Conservation (phyloP, 495 filamentous ascomycete genomes). For the Aspergillus affinis region DNA sequence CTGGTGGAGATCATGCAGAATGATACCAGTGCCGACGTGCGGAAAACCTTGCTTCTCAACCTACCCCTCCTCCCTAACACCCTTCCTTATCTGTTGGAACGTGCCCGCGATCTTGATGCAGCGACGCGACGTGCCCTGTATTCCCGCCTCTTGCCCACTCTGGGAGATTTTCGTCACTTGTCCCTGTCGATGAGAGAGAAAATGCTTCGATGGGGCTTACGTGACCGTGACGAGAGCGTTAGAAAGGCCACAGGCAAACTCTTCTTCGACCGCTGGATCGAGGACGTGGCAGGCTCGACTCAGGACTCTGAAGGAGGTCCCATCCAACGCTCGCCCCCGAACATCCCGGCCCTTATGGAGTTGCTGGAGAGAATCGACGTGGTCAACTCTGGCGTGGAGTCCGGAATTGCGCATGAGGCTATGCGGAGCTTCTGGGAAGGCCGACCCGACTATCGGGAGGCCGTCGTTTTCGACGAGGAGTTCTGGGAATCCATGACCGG, state of each 20-base stretch:
- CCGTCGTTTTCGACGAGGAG: constrained; percentile 72
- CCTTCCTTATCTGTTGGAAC: constrained; percentile 88
- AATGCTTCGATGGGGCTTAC: constrained; percentile 89
- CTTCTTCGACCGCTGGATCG: constrained; percentile 94
- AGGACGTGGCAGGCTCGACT: constrained; percentile 76
- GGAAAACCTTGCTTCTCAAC: constrained; percentile 84
- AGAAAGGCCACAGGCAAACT: constrained; percentile 85
- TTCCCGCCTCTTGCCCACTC: constrained; percentile 78
- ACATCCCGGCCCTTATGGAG: constrained; percentile 75
- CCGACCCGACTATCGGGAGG: constrained; percentile 84
- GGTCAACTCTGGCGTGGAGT: constrained; percentile 83
- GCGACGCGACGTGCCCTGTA: constrained; percentile 83
- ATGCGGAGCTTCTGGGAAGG: constrained; percentile 97
- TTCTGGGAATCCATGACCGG: constrained; percentile 88
- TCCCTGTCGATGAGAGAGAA: constrained; percentile 96
- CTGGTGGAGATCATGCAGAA: constrained; percentile 92
- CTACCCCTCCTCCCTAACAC: constrained; percentile 76
- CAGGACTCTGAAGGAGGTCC: constrained; percentile 46
- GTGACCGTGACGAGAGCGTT: constrained; percentile 93
- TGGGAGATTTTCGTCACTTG: constrained; percentile 95
- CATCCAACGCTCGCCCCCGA: constrained; percentile 58
- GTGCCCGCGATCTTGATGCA: constrained; percentile 84
- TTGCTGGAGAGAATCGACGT: constrained; percentile 93
- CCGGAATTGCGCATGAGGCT: constrained; percentile 85
- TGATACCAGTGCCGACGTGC: constrained; percentile 89